These are phyloP conservation scores for Alternaria dauci DNA, from an alignment of 2,329 filamentous ascomycete species.

Conservation along the genomic window DNA sequence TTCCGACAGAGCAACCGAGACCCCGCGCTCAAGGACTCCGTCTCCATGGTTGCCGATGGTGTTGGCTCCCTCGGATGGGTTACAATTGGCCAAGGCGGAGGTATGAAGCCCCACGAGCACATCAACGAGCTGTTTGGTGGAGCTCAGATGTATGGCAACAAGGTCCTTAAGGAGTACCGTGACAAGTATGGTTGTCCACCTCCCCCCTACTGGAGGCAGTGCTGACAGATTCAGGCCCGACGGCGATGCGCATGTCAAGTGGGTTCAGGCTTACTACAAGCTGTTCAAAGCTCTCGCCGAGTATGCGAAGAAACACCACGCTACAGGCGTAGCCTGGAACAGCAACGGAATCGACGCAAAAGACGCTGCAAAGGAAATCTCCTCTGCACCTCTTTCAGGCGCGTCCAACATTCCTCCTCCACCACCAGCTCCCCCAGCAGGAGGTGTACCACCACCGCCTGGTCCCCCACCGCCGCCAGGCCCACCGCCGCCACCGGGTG, in stretches of 20 bases:
- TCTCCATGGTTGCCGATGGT: conserved; percentile 88
- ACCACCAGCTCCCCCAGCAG: conserved; percentile 65
- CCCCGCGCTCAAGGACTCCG: conserved; percentile 77
- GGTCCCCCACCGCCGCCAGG: conserved; percentile 69
- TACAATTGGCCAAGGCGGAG: conserved; percentile 68
- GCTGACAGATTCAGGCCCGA: conserved; percentile 58
- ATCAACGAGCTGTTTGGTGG: conserved; percentile 83
- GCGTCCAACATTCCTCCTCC: conserved; percentile 74
- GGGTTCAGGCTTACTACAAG: conserved; percentile 91
- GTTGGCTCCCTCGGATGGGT: conserved; percentile 93
- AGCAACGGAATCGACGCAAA: conserved; percentile 74
- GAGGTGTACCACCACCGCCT: conserved; percentile 69
- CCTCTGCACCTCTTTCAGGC: conserved; percentile 51
- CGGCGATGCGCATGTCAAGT: conserved; percentile 79
- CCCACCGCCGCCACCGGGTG: conserved; percentile 43
- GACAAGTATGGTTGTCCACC: conserved; percentile 66
- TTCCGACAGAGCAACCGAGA: conserved; percentile 83
- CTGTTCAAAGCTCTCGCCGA: conserved; percentile 84
- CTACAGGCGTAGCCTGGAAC: conserved; percentile 87
- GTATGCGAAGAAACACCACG: conserved; percentile 85
- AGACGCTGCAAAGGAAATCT: conserved; percentile 70
- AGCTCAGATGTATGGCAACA: conserved; percentile 93
- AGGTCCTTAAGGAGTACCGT: conserved; percentile 89
- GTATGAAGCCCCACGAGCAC: conserved; percentile 78
- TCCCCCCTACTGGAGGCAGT: not conserved